Conservation (phyloP, 768 basidiomycete genomes). For the Mrakia frigida region DNA sequence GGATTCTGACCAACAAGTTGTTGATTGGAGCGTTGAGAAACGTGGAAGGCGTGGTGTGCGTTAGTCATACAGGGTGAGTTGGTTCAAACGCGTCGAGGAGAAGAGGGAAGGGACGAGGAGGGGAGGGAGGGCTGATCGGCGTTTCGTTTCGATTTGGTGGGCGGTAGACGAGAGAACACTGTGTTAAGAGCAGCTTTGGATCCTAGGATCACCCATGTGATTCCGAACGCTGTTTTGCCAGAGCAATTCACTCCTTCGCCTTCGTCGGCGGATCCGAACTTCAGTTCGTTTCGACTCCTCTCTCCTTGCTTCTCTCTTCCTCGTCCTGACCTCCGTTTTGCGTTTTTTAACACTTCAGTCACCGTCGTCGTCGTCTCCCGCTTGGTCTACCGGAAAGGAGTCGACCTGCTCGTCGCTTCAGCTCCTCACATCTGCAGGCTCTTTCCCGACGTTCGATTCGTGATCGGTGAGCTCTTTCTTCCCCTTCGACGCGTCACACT, state of each 20-base stretch:
- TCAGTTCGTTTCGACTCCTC: slow-evolving; percentile 50
- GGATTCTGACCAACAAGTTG: slow-evolving; percentile 94
- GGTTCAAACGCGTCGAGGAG: neutral
- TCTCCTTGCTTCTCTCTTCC: neutral
- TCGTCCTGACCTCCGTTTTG: neutral
- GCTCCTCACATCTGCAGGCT: slow-evolving; percentile 80
- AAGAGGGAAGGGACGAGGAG: neutral
- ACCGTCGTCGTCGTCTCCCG: slow-evolving; percentile 87
- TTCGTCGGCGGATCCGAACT: slow-evolving; percentile 35
- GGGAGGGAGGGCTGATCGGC: neutral
- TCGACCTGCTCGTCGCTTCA: slow-evolving; percentile 88
- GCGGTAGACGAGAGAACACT: slow-evolving; percentile 86
- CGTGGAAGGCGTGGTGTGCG: slow-evolving; percentile 91
- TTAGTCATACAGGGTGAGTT: slow-evolving; percentile 87
- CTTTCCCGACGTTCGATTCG: slow-evolving; percentile 80
- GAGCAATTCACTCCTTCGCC: slow-evolving; percentile 73
- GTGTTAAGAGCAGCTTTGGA: slow-evolving; percentile 78
- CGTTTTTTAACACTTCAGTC: slow-evolving; percentile 52
- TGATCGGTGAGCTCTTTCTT: slow-evolving; percentile 60
- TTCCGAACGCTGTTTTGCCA: slow-evolving; percentile 85
- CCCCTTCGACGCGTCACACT: neutral
- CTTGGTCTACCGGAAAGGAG: slow-evolving; percentile 89
- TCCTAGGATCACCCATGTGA: slow-evolving; percentile 71
- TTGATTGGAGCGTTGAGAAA: slow-evolving; percentile 78
- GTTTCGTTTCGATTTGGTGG: neutral